Evolutionary conservation across 345 rosid species (phyloP), one percentile per base, ranked within the genome.

Genomic region (Geranium brycei): DNA sequence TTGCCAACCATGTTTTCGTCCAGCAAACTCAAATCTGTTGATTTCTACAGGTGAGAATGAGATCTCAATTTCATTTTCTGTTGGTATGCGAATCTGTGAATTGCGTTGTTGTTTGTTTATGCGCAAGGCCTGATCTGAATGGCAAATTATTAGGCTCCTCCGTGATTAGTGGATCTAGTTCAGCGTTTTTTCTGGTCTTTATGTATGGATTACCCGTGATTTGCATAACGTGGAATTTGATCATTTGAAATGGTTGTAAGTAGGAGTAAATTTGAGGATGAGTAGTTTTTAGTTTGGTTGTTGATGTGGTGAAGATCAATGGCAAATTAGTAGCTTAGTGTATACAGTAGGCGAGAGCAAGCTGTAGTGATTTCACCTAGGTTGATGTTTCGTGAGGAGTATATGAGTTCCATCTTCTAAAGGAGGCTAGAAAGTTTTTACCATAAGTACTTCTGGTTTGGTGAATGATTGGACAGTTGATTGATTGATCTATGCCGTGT

Each of bases 21-120:
- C 15, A 70, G 78, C 77, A 84, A 78, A 79, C 66, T 84, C 86
- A 87, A 84, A 63, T 79, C 93, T 66, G 83, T 87, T 58, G 93
- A 87, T 70, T 87, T 87, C 75, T 83, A 83, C 67, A 81, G 91
- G 91, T 85, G 65, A 67, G 76, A 72, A 88, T 85, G 67, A 67
- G 76, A 72, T 70, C 71, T 61, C 67, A 47, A 47, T 70, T 58
- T 60, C 62, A 4, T 51, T 28, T 32, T 53, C 57, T n/a, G 7
- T 53, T 23, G 28, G 28, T 23, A 10, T 38, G 47, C 15, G 11
- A 8, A 47, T 47, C 41, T 35, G 41, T 35, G 41, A 35, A 35
- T 35, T 35, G 41, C 3, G 1, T 7, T 4, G 1, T 35, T 35
- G 41, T 7, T 35, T 35, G 41, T 35, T 35, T 35, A 32, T 32